Percentiles rank a stretch among this genome's conserved stretches.
Conservation (phyloP, 2,329 filamentous ascomycete genomes). For the Aspergillus intermedius region DNA sequence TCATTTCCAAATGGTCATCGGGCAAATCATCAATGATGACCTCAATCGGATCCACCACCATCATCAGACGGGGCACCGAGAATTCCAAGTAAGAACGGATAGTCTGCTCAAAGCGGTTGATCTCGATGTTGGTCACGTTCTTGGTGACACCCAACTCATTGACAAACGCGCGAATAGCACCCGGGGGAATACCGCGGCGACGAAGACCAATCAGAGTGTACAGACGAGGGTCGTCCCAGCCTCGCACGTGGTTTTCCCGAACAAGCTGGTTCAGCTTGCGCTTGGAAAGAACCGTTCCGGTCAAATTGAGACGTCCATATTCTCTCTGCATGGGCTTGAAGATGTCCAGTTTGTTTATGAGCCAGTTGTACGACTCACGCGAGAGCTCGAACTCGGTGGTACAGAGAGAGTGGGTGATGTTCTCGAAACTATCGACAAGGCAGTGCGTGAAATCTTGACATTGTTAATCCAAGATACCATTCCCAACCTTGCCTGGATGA, state of each 20-base stretch:
- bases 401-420: slow-evolving; percentile 85
- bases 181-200: slow-evolving; percentile 77
- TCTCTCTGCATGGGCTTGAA: slow-evolving; percentile 94
- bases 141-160: slow-evolving; percentile 89
- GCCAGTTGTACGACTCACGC: slow-evolving; percentile 82
- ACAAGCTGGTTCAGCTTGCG: slow-evolving; percentile 76
- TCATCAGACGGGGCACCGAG: slow-evolving; percentile 81
- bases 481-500: no score
- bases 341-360: slow-evolving; percentile 73
- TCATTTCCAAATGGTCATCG: slow-evolving; percentile 58
- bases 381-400: slow-evolving; percentile 87
- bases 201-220: slow-evolving; percentile 82
- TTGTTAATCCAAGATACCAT: neutral
- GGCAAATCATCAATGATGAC: slow-evolving; percentile 74
- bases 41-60: slow-evolving; percentile 78
- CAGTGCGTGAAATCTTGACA: slow-evolving; percentile 39
- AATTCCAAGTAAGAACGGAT: slow-evolving; percentile 81
- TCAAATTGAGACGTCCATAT: slow-evolving; percentile 70
- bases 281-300: slow-evolving; percentile 82
- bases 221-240: slow-evolving; percentile 85
- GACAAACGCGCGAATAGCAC: slow-evolving; percentile 81
- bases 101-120: slow-evolving; percentile 74
- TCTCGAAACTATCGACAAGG: slow-evolving; percentile 85
- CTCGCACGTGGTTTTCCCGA: slow-evolving; percentile 67
- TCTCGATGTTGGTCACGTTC: slow-evolving; percentile 69